A percentile compares a stretch with the other conserved stretches of the same genome.
phyloP scores from a whole-genome alignment of 2,329 filamentous ascomycete species.

The Stagonosporopsis cucurbitacearum region DNA sequence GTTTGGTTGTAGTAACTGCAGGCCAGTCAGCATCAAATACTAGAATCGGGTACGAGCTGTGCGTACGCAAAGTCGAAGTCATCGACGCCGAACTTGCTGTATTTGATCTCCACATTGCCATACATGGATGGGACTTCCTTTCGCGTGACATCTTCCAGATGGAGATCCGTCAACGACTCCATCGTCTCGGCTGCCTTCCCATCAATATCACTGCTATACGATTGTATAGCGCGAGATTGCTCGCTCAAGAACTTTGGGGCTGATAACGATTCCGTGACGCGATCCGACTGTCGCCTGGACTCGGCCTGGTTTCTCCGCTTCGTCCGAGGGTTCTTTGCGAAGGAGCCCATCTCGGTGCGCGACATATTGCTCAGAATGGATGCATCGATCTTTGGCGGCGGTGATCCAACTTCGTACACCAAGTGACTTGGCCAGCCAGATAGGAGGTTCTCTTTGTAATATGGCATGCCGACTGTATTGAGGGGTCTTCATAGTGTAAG shows the following conservation, averaged over 20 bases:
- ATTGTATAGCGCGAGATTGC: conserved; percentile 73
- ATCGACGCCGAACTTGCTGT: conserved; percentile 98
- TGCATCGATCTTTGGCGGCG: conserved; percentile 76
- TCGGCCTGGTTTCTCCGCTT: conserved; percentile 82
- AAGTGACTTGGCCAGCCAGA: conserved; percentile 90
- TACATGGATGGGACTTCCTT: conserved; percentile 89
- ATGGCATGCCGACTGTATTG: conserved; percentile 87
- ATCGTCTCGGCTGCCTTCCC: conserved; percentile 59
- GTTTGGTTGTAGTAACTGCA: conserved; percentile 92
- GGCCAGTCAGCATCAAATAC: conserved; percentile 19
- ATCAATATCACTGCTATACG: conserved; percentile 35
- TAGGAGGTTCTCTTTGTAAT: conserved; percentile 85
- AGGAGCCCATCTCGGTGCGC: conserved; percentile 75
- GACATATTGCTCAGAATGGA: conserved; percentile 73
- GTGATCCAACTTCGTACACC: conserved; percentile 83
- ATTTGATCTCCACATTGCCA: conserved; percentile 95
- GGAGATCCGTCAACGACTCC: conserved; percentile 70
- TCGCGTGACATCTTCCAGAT: conserved; percentile 74
- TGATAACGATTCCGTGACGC: conserved; percentile 68
- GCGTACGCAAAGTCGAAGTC: conserved; percentile 94
- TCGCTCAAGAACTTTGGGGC: conserved; percentile 95
- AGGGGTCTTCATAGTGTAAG: conserved; percentile 65
- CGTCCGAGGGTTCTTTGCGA: conserved; percentile 77
- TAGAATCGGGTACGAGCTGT: neutral
- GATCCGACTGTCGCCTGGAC: conserved; percentile 68